Evolutionary conservation across 2,329 filamentous ascomycete species (phyloP), one percentile per base, ranked within the genome.

Genomic region (Ophiostoma populinum): DNA sequence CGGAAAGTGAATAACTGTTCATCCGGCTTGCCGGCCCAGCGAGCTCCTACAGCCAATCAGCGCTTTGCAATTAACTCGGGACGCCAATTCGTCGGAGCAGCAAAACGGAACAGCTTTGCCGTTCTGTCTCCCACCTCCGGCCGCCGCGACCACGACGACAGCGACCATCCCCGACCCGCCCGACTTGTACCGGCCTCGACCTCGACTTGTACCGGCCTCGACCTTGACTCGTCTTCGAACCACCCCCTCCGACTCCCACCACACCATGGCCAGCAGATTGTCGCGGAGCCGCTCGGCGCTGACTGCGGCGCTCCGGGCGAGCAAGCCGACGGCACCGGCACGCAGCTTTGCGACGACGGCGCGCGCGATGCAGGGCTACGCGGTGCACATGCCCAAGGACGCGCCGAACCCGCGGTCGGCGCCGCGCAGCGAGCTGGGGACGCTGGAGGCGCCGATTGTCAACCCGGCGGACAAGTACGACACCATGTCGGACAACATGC

Each of bases 401-500:
- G 58, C 62, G 30, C 62, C 68, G 40, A 81, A 85, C 61, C 62
- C 78, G 63, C 69, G 80, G 52, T 61, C 69, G 45, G 74, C 75
- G 32, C 65, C 66, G 38, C 65, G 72, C 46, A 59, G 64, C 42
- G 58, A 61, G 27, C 48, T 63, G 40, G 74, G 72, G 47, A 66
- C 71, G 46, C 71, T 94, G 44, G 73, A 80, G 51, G 79, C 65
- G 16, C 80, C 85, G 39, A 62, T 92, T 49, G 70, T 93, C 50
- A 94, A 95, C 61, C 86, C 87, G 24, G 71, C 81, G 56, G 90
- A 95, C 67, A 92, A 90, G 60, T 92, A 85, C 60, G 67, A 78
- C 55, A 76, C 80, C 53, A 90, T 87, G 63, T 73, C 80, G 47
- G 80, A 92, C 46, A 70, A 77, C 53, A 66, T 95, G 53, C 90